Evolutionary conservation across 1,284 basidiomycete species (phyloP).

Genomic region (Cutaneotrichosporon sp.): DNA sequence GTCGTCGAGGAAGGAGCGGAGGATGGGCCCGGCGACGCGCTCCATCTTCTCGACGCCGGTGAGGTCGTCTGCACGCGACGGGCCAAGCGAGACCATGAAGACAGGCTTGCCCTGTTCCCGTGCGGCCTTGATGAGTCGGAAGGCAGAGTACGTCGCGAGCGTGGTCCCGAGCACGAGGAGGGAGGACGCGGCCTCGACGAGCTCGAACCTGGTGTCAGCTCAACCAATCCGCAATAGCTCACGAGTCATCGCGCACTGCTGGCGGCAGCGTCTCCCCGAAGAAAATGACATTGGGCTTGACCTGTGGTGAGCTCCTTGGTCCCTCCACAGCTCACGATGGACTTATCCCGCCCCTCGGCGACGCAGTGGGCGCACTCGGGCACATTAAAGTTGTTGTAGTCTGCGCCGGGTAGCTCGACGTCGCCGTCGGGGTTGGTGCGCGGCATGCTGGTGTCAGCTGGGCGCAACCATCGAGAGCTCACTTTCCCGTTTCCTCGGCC

Average conservation of each 20-base stretch:
- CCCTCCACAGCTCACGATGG: slow-evolving; percentile 7
- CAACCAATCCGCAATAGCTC: slow-evolving; percentile 43
- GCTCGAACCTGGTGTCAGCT: slow-evolving; percentile 58
- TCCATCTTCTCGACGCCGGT: slow-evolving; percentile 73
- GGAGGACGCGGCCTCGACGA: slow-evolving; percentile 65
- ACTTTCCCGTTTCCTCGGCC: slow-evolving; percentile 63
- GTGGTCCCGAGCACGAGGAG: slow-evolving; percentile 83
- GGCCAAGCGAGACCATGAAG: slow-evolving; percentile 79
- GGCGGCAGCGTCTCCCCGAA: slow-evolving; percentile 78
- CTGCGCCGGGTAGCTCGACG: slow-evolving; percentile 76
- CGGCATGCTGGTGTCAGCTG: slow-evolving; percentile 55
- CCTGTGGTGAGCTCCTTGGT: slow-evolving; percentile 27
- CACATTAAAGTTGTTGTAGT: slow-evolving; percentile 74
- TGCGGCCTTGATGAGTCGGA: slow-evolving; percentile 79
- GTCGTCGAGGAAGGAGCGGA: slow-evolving; percentile 60
- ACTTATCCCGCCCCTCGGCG: slow-evolving; percentile 46
- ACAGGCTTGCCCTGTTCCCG: slow-evolving; percentile 72
- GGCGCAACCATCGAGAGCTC: not conserved
- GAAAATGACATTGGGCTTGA: slow-evolving; percentile 83
- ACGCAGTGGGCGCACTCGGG: slow-evolving; percentile 71
- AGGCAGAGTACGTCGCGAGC: slow-evolving; percentile 88
- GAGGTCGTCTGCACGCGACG: slow-evolving; percentile 78
- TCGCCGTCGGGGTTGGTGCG: slow-evolving; percentile 92
- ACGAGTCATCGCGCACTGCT: slow-evolving; percentile 69
- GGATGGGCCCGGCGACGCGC: slow-evolving; percentile 65